Evolutionary conservation across 257 asterid species (phyloP), one percentile per base, ranked within the genome.

Genomic region (Craterostigma plantagineum): DNA sequence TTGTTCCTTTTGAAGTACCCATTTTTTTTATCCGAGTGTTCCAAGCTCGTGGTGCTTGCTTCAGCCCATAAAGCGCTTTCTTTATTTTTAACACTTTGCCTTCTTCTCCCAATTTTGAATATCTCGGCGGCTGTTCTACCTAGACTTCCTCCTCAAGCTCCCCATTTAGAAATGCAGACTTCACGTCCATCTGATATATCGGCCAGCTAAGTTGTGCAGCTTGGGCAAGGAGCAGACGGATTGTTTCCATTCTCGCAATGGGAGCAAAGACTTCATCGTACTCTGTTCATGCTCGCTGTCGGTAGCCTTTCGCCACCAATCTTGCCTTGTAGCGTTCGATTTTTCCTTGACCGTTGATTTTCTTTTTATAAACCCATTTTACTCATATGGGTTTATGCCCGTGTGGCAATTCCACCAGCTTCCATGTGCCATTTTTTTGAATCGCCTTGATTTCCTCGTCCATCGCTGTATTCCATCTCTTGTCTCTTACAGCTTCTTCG

Each of bases 301-400:
- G 2, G 47, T 16, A 43, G 7, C 47, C 47, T 23, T 23, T 23
- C 30, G 30, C 30, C 4, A 23, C 30, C 6, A 23, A 2, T 23
- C 6, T 23, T 23, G 30, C 46, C 33, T 42, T 42, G 46, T 42
- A 42, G 1, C 33, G 3, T 1, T 42, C 18, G 10, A 42, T 30
- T 7, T 14, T 15, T 2, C 27, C 46, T 8, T 42, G 8, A 0
- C 3, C 11, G 15, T 42, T 42, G 3, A 9, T 14, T n/a, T 42
- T 42, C 15, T 9, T 42, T 10, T 42, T 42, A 30, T 42, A 42
- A 42, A 23, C 11, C 27, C 1, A 42, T 42, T 42, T 42, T n/a
- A 42, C 46, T 42, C 46, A 0, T 10, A 42, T 42, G 30, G 46
- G 46, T 27, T 37, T 37, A 10, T 37, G 42, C 14, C 42, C 3